A percentile compares a stretch with the other conserved stretches of the same genome.
phyloP scores from a whole-genome alignment of 306 rosid genomes.

The Fragaria vesca region DNA sequence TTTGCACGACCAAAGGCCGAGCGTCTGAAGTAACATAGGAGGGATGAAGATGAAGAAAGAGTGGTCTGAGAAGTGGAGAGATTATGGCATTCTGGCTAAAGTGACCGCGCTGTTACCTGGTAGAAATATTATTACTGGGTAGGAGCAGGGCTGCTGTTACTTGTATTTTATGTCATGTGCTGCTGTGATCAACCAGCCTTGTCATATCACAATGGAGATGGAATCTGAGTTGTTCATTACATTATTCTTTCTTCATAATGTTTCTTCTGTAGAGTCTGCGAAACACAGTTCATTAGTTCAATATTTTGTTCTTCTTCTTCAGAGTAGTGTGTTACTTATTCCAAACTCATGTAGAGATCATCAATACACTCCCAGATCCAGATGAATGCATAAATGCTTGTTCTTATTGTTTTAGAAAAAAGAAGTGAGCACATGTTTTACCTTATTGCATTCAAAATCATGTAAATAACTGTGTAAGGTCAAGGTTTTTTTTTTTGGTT shows the following conservation, averaged over 20 bases:
- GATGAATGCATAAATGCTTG: neutral
- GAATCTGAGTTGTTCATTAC: conserved; percentile 25
- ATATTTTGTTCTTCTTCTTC: neutral
- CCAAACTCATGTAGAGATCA: neutral
- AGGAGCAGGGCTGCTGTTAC: conserved; percentile 10
- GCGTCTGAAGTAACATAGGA: conserved; percentile 36
- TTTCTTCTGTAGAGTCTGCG: conserved; percentile 11
- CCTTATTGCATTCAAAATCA: neutral
- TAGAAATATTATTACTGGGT: conserved; percentile 14
- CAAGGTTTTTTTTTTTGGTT: neutral
- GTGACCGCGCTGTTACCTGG: neutral
- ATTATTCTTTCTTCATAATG: conserved; percentile 16
- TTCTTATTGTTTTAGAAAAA: neutral
- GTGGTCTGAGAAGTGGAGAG: neutral
- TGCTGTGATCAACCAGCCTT: conserved; percentile 11
- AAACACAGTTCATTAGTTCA: conserved; percentile 24
- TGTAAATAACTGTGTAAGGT: neutral
- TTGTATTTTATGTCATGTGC: conserved; percentile 10
- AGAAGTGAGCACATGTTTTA: neutral
- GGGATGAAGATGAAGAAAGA: conserved; percentile 19
- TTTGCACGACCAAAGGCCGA: conserved; percentile 79
- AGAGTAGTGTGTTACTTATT: conserved; percentile 2
- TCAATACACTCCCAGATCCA: neutral
- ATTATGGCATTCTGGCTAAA: neutral
- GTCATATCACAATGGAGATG: neutral